Conservation (phyloP, 495 filamentous ascomycete species). For the Terfezia boudieri region DNA sequence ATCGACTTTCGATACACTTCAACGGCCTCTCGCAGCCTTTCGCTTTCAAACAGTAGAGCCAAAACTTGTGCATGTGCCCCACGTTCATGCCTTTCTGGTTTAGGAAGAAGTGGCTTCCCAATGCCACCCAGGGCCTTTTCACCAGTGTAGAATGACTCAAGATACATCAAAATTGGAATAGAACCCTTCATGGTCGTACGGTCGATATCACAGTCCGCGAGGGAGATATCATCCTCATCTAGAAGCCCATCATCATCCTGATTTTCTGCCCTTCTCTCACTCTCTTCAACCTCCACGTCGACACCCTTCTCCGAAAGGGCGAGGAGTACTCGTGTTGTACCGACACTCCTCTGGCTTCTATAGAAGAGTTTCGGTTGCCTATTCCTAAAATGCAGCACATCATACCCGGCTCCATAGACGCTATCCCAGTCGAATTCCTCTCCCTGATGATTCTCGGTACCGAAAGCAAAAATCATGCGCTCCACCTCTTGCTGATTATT, state of each 20-base stretch:
- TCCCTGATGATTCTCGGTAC: constrained; percentile 52
- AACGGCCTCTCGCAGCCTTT: constrained; percentile 5
- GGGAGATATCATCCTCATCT: constrained; percentile 3
- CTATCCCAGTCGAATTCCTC: constrained; percentile 57
- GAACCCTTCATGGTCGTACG: constrained; percentile 13
- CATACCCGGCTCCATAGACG: constrained; percentile 60
- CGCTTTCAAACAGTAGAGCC: constrained; percentile 12
- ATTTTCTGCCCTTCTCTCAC: constrained; percentile 1
- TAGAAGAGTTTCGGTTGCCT: constrained; percentile 14
- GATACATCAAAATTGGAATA: constrained; percentile 23
- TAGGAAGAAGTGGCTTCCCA: constrained; percentile 8
- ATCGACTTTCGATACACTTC: neutral
- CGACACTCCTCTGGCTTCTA: neutral
- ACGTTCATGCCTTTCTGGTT: constrained; percentile 6
- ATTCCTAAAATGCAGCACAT: constrained; percentile 45
- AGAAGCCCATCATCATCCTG: neutral
- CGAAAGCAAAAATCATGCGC: constrained; percentile 54
- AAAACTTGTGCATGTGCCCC: constrained; percentile 8
- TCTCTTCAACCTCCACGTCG: neutral
- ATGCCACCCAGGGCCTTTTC: neutral
- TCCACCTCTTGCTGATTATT: constrained; percentile 43
- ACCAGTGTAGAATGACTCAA: constrained; percentile 22
- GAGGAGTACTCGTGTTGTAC: neutral
- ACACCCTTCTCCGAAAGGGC: constrained; percentile 23
- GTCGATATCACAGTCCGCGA: constrained; percentile 15